Percentiles rank a stretch among this genome's conserved stretches.
Conservation (phyloP, 352 stramenopile genomes). For the Phytophthora tubulina region DNA sequence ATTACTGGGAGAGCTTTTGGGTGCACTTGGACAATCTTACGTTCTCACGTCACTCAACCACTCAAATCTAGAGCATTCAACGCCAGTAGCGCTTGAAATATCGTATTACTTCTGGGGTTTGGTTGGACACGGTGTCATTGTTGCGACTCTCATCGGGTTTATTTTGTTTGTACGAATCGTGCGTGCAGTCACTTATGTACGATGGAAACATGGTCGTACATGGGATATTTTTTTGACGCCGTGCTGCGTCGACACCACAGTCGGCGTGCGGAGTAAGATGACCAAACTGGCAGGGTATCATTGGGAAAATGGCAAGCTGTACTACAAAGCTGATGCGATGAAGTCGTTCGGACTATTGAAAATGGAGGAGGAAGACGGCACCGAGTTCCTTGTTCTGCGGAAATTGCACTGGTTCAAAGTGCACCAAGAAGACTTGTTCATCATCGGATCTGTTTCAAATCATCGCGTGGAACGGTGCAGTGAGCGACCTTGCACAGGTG, state of each 20-base stretch:
- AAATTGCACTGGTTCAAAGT: slow-evolving; percentile 28
- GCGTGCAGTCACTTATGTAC: slow-evolving; percentile 13
- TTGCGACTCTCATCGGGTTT: slow-evolving; percentile 12
- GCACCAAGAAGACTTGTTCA: slow-evolving; percentile 13
- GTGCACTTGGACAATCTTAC: slow-evolving; percentile 4
- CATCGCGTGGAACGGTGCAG: slow-evolving; percentile 14
- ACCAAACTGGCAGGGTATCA: slow-evolving; percentile 18
- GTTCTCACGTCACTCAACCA: slow-evolving; percentile 17
- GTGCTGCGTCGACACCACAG: slow-evolving; percentile 23
- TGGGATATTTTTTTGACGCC: slow-evolving; percentile 11
- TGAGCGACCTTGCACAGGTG: slow-evolving; percentile 23
- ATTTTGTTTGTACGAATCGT: slow-evolving; percentile 10
- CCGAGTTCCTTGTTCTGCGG: slow-evolving; percentile 25
- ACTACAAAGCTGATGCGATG: slow-evolving; percentile 16
- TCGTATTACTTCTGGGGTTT: slow-evolving; percentile 27
- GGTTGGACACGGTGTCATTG: slow-evolving; percentile 10
- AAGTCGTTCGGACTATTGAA: slow-evolving; percentile 33
- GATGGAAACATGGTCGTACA: slow-evolving; percentile 12
- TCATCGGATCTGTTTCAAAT: slow-evolving; percentile 18
- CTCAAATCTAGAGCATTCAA: slow-evolving; percentile 2
- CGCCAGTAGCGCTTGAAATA: neutral
- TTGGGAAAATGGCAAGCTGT: slow-evolving; percentile 13
- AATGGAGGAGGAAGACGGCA: slow-evolving; percentile 23
- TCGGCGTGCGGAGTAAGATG: slow-evolving; percentile 24
- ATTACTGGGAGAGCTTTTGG: neutral